Conservation (phyloP, 2,329 filamentous ascomycete species). For the Neopestalotiopsis sp. region DNA sequence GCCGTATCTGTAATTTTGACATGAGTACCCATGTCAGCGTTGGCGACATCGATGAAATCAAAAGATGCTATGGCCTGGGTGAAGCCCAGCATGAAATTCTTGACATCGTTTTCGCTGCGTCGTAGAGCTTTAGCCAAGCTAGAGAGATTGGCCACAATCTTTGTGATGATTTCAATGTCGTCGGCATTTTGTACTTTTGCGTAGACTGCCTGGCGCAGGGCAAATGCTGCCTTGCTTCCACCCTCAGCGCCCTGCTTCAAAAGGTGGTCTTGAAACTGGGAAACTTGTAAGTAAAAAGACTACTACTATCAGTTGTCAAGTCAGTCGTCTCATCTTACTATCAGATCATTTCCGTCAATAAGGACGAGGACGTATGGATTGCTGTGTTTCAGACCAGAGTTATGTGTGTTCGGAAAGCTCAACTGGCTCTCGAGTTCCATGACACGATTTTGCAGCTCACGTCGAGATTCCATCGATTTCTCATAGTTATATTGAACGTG, state of each 20-base stretch:
- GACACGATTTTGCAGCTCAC: slow-evolving; percentile 56
- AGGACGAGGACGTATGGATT: slow-evolving; percentile 66
- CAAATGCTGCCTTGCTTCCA: slow-evolving; percentile 57
- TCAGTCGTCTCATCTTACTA: slow-evolving; percentile 47
- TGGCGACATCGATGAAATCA: slow-evolving; percentile 69
- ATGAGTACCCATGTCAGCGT: slow-evolving; percentile 63
- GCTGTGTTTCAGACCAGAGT: slow-evolving; percentile 48
- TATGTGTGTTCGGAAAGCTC: slow-evolving; percentile 41
- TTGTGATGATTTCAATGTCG: slow-evolving; percentile 60
- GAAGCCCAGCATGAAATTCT: slow-evolving; percentile 65
- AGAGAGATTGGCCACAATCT: slow-evolving; percentile 60
- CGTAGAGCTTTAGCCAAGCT: slow-evolving; percentile 57
- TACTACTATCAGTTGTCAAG: not conserved
- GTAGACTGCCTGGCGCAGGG: slow-evolving; percentile 54
- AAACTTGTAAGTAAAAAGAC: slow-evolving; percentile 22
- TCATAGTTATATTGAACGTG: slow-evolving; percentile 56
- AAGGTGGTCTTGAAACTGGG: slow-evolving; percentile 62
- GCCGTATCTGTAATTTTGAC: slow-evolving; percentile 64
- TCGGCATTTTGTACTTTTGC: slow-evolving; percentile 50
- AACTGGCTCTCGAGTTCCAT: slow-evolving; percentile 44
- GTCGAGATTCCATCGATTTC: slow-evolving; percentile 52
- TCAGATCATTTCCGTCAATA: slow-evolving; percentile 67
- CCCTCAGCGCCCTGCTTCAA: slow-evolving; percentile 61
- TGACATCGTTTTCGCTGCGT: slow-evolving; percentile 52
- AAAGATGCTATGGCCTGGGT: slow-evolving; percentile 64